These are phyloP conservation scores for Zygnema cylindricum DNA, from an alignment of 139 green algal genomes.

Conservation along the genomic window DNA sequence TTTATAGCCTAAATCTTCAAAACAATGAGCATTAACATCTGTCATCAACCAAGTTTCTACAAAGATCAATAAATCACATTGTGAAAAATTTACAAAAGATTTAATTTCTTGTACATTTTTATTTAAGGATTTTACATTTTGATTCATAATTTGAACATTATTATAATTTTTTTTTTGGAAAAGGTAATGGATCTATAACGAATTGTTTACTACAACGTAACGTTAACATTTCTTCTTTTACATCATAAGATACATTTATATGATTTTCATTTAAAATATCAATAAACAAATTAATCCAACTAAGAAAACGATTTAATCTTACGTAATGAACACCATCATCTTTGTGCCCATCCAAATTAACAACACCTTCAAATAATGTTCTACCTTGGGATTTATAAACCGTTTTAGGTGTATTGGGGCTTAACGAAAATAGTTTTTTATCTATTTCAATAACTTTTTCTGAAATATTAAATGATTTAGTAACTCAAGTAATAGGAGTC, in stretches of 20 bases:
- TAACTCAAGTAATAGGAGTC: neutral
- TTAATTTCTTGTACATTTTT: neutral
- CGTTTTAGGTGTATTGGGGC: neutral
- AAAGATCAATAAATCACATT: neutral
- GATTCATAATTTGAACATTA: neutral
- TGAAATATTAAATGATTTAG: neutral
- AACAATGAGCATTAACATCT: neutral
- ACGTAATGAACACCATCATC: neutral
- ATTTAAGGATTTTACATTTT: neutral
- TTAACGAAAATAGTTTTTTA: neutral
- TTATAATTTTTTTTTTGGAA: neutral
- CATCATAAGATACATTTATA: neutral
- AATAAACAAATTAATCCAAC: neutral
- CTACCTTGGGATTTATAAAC: neutral
- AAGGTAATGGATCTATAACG: neutral
- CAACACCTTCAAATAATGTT: neutral
- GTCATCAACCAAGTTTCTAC: neutral
- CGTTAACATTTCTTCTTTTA: neutral
- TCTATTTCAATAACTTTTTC: neutral
- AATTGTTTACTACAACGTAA: neutral
- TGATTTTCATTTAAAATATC: neutral
- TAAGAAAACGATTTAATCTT: neutral
- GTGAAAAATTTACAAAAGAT: neutral
- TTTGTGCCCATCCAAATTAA: neutral
- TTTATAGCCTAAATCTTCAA: neutral